These are phyloP conservation scores for Herpetospermum pedunculosum DNA, from an alignment of 306 rosid genomes.

Conservation along the genomic window DNA sequence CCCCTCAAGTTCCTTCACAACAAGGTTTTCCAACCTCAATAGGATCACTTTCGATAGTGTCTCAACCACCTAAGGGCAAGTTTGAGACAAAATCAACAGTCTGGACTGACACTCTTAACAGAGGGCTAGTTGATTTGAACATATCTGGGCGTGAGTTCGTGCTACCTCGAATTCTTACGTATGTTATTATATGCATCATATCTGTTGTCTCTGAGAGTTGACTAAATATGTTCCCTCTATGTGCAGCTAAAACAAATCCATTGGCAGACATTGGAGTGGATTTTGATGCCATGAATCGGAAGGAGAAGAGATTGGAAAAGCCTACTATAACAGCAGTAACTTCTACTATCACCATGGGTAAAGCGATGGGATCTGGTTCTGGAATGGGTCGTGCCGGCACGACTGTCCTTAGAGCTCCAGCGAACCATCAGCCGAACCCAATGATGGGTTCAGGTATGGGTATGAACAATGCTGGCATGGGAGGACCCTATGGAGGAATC, in stretches of 20 bases:
- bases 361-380: constrained; percentile 98
- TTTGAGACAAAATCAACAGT: constrained; percentile 92
- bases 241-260: constrained; percentile 90
- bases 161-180: neutral
- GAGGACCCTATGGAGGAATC: constrained; percentile 30
- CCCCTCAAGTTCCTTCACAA: constrained; percentile 29
- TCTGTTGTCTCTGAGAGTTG: neutral
- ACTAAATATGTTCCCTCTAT: constrained; percentile 4
- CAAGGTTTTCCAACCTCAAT: constrained; percentile 29
- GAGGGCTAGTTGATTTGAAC: constrained; percentile 92
- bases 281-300: constrained; percentile 86
- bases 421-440: no score
- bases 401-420: constrained; percentile 43
- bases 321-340: constrained; percentile 47
- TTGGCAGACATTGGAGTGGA: constrained; percentile 91
- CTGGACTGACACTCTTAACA: constrained; percentile 92
- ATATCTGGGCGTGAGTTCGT: constrained; percentile 78
- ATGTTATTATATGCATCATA: neutral
- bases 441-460: constrained; percentile 61
- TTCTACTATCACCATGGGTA: constrained; percentile 85
- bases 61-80: constrained; percentile 72
- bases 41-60: constrained; percentile 31
- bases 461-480: constrained; percentile 29
- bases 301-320: constrained; percentile 95
- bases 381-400: constrained; percentile 88